Evolutionary conservation across 2,329 filamentous ascomycete genomes (phyloP).

Genomic region (Aspergillaceae sp.): DNA sequence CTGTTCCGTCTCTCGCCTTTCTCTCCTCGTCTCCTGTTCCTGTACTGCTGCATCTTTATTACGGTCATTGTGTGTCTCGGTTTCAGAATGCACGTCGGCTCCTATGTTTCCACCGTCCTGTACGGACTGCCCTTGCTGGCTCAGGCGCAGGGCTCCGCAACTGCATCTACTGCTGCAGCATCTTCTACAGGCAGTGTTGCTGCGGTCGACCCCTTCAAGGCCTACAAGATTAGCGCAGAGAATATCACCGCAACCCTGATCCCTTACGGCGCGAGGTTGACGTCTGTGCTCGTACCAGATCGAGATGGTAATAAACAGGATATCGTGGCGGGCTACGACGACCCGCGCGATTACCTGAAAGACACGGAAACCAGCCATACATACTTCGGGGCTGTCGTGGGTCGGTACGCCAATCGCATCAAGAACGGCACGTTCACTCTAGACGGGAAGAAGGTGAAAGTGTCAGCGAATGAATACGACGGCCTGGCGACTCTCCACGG

Average conservation of each 20-base stretch:
- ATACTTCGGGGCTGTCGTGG: constrained; percentile 41
- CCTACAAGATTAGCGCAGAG: constrained; percentile 39
- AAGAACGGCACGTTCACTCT: constrained; percentile 49
- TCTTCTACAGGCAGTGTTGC: constrained; percentile 3
- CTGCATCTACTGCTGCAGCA: constrained; percentile 2
- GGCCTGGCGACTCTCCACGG: constrained; percentile 48
- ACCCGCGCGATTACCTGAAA: constrained; percentile 35
- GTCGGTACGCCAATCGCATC: constrained; percentile 48
- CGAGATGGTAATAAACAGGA: constrained; percentile 42
- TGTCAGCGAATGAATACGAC: constrained; percentile 44
- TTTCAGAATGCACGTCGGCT: constrained; percentile 30
- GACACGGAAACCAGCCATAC: constrained; percentile 42
- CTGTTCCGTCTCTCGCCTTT: constrained; percentile 22
- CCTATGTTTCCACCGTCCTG: constrained; percentile 24
- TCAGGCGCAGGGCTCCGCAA: constrained; percentile 9
- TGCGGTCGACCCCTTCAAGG: constrained; percentile 27
- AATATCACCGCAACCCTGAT: constrained; percentile 43
- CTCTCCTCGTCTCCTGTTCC: constrained; percentile 18
- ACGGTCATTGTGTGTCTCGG: constrained; percentile 18
- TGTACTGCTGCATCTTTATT: constrained; percentile 25
- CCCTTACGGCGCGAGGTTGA: constrained; percentile 41
- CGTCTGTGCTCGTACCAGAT: constrained; percentile 43
- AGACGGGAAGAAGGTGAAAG: constrained; percentile 39
- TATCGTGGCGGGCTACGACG: constrained; percentile 44
- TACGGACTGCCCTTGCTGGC: constrained; percentile 25